Conservation (phyloP, 2,329 filamentous ascomycete species). For the Colletotrichum chlorophyti region DNA sequence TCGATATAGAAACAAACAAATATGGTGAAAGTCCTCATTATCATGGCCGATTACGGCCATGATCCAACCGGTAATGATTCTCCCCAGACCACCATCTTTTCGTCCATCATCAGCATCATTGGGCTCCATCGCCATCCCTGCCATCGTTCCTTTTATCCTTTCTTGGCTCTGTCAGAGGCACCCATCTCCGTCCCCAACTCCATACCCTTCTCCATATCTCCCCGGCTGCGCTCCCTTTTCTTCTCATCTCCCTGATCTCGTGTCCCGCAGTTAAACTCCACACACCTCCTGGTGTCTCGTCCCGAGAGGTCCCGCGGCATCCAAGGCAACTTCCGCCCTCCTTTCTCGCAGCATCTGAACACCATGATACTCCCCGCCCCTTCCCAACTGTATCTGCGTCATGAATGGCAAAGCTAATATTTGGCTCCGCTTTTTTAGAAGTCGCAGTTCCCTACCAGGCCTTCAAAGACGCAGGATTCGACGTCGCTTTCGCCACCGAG, state of each 20-base stretch:
- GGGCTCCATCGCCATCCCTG: neutral
- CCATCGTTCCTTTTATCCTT: neutral
- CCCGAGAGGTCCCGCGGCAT: too few relatives aligned
- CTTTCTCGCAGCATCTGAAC: neutral
- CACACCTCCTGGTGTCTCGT: too few relatives aligned
- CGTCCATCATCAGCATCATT: neutral
- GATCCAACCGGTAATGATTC: conserved; percentile 55
- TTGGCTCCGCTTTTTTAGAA: conserved; percentile 44
- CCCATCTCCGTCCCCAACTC: neutral
- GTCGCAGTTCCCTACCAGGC: conserved; percentile 55
- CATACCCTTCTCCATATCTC: neutral
- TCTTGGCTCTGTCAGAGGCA: too few relatives aligned
- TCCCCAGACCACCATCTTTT: neutral
- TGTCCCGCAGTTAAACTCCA: neutral
- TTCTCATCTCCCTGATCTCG: too few relatives aligned
- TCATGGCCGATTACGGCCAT: conserved; percentile 63
- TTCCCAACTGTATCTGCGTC: conserved; percentile 3
- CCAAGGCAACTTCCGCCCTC: neutral
- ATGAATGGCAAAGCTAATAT: conserved; percentile 19
- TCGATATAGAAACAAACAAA: conserved; percentile 10
- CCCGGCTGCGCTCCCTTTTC: too few relatives aligned
- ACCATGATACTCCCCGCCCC: neutral
- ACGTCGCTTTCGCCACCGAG: conserved; percentile 58
- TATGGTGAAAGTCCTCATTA: conserved; percentile 49
- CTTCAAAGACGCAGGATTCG: conserved; percentile 55